Evolutionary conservation across 129 eudicot species (phyloP).

Genomic region (Escallonia rubra): DNA sequence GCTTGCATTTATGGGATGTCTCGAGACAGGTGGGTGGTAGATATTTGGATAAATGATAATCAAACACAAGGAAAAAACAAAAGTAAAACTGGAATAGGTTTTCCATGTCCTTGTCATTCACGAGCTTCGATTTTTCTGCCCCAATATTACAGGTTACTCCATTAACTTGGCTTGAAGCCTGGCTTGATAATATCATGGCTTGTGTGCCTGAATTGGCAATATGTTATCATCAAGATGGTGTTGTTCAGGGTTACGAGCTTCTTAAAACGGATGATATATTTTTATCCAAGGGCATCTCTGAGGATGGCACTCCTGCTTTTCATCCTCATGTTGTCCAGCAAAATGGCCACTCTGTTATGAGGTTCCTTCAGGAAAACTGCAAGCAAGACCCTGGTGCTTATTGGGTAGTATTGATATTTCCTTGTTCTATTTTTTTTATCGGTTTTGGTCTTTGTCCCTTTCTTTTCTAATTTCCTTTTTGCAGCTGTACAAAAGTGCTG

Average conservation of each 20-base stretch:
- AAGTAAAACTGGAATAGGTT: too few species aligned
- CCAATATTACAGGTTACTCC: conserved; percentile 70
- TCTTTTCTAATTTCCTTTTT: conserved; percentile 10
- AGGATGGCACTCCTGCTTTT: conserved; percentile 96
- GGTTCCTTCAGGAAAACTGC: conserved; percentile 96
- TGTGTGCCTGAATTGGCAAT: conserved; percentile 98
- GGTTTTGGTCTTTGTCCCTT: not conserved
- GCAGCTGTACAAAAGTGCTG: conserved; percentile 92
- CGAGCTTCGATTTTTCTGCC: not conserved
- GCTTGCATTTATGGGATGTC: conserved; percentile 98
- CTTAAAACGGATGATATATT: conserved; percentile 91
- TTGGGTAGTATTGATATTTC: conserved; percentile 53
- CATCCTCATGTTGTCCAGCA: conserved; percentile 90
- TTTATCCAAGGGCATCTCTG: conserved; percentile 80
- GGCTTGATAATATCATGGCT: conserved; percentile 99
- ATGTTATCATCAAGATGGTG: conserved; percentile 93
- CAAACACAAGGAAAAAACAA: too few species aligned
- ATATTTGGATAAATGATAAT: not conserved
- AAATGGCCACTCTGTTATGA: conserved; percentile 86
- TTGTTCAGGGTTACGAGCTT: conserved; percentile 97
- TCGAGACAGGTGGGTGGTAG: conserved; percentile 63
- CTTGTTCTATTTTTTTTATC: not conserved
- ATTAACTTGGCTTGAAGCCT: conserved; percentile 95
- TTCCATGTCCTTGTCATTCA: not conserved
- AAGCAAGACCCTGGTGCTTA: conserved; percentile 99